Evolutionary conservation across 2,329 filamentous ascomycete genomes (phyloP), one percentile per base, ranked within the genome.

Genomic region (Xylaria sp.): DNA sequence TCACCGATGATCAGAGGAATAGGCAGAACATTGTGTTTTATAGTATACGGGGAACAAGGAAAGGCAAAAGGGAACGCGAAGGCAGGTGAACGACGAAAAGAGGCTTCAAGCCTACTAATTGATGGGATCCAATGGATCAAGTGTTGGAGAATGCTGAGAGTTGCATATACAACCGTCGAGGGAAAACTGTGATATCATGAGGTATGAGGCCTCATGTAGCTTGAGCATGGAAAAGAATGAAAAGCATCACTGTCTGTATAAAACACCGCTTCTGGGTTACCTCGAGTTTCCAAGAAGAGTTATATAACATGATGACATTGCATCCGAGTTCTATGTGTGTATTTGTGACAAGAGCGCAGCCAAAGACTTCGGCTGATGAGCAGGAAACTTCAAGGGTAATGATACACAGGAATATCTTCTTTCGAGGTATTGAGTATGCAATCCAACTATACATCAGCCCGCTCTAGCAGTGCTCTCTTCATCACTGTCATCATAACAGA

Each of bases 391-490:
- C 23, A 44, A 15, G 34, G 28, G 23, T 50, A n/a, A n/a, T 13
- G 3, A 15, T 57, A 65, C 56, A 55, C 66, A n/a, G 50, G 51
- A 46, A 50, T 25, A 52, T 48, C 23, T 31, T 52, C 41, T 56
- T 70, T 39, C 50, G 56, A 68, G 65, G 57, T 67, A 68, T 68
- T 51, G 39, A 56, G 46, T 63, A 69, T 69, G 59, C 62, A 65
- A 39, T 51, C 50, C 56, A 61, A 57, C 34, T 66, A 51, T 71
- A 66, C 69, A 71, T 66, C 62, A 51, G 63, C 44, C 59, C 46
- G 56, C 55, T 44, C 41, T 51, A 62, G 66, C 66, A 71, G 66
- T 60, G 62, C 68, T 34, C 50, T 62, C 52, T 66, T 66, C 69
- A 59, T 71, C 46, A 7, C 59, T 37, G 46, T 69, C 66, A 62